Conservation (phyloP, 169 alveolate species). For the Babesia ovis region DNA sequence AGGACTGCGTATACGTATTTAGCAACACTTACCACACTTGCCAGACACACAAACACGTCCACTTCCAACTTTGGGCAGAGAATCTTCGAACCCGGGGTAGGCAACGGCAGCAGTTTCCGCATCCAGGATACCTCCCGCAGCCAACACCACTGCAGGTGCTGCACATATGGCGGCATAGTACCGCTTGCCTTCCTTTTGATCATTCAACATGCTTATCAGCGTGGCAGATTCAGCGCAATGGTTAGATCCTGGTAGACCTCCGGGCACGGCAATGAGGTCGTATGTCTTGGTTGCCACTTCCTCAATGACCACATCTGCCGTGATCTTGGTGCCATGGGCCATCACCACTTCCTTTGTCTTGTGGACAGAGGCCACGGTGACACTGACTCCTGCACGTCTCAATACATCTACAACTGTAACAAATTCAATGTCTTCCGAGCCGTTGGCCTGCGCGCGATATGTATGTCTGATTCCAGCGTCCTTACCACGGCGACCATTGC, state of each 20-base stretch:
- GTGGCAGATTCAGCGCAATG: slow-evolving; percentile 50
- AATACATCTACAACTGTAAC: slow-evolving; percentile 76
- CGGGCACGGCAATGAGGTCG: slow-evolving; percentile 77
- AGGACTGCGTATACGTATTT: no score
- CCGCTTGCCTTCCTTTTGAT: slow-evolving; percentile 68
- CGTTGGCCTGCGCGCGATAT: slow-evolving; percentile 57
- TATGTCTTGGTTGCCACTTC: slow-evolving; percentile 62
- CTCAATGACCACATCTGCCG: slow-evolving; percentile 67
- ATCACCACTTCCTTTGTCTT: slow-evolving; percentile 17
- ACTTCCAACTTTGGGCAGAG: slow-evolving; percentile 69
- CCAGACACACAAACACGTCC: slow-evolving; percentile 76
- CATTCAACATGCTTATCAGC: slow-evolving; percentile 66
- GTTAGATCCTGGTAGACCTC: slow-evolving; percentile 76
- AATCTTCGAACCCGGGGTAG: slow-evolving; percentile 75
- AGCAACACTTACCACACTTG: slow-evolving; percentile 64
- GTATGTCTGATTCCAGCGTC: background rate
- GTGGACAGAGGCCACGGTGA: slow-evolving; percentile 46
- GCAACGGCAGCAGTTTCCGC: slow-evolving; percentile 69
- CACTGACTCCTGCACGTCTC: slow-evolving; percentile 73
- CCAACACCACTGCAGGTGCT: slow-evolving; percentile 75
- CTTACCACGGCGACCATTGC: slow-evolving; percentile 46
- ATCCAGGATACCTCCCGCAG: slow-evolving; percentile 73
- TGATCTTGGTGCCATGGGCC: slow-evolving; percentile 68
- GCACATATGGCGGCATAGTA: slow-evolving; percentile 81
- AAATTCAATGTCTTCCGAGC: slow-evolving; percentile 78